Base-by-base conservation (phyloP, 2,329 filamentous ascomycete species). In the Cladophialophora exuberans region DNA sequence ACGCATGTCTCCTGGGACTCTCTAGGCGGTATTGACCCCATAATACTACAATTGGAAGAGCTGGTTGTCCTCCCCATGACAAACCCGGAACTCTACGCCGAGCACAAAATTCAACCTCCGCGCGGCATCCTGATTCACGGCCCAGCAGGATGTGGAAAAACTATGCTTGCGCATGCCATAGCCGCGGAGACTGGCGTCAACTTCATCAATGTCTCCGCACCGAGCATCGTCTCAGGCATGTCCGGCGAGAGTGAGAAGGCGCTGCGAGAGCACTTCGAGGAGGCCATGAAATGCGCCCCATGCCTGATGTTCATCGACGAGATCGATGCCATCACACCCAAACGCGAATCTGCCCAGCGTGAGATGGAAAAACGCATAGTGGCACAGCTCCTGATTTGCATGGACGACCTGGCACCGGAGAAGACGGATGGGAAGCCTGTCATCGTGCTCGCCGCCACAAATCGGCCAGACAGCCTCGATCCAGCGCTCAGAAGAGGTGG, bases 291-390 rank as follows among this genome's bases (percentile, higher is more conserved):
- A 52, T 80, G 92, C 31, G 92, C 93, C 0, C 94, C 94, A 0
- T 96, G 90, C 66, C 79, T 99, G 4, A 81, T 99, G 3, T 95
- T 97, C 66, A 88, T 97, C 54, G 91, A 96, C 63, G 88, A 96
- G 64, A 89, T 97, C 48, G 92, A 99, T 70, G 87, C 88, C 3
- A 94, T 97, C 65, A 89, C 91, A 45, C 89, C 89, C 0, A 96
- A 95, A 70, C 81, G 88, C 52, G 90, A 96, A 60, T 89, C 84
- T 51, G 85, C 88, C 1, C 88, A 94, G 66, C 86, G 88, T 66
- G 90, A 96, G 62, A 93, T 95, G 84, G 91, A 96, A 69, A 89
- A 90, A 67, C 80, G 91, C 49, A 94, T 95, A 59, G 87, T 95
- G 10, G 83, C 85, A 1, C 89, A 96, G 67, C 84, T 97, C 61